These are phyloP conservation scores for Skeletonema tropicum DNA, from an alignment of 108 stramenopile genomes.

Conservation along the genomic window DNA sequence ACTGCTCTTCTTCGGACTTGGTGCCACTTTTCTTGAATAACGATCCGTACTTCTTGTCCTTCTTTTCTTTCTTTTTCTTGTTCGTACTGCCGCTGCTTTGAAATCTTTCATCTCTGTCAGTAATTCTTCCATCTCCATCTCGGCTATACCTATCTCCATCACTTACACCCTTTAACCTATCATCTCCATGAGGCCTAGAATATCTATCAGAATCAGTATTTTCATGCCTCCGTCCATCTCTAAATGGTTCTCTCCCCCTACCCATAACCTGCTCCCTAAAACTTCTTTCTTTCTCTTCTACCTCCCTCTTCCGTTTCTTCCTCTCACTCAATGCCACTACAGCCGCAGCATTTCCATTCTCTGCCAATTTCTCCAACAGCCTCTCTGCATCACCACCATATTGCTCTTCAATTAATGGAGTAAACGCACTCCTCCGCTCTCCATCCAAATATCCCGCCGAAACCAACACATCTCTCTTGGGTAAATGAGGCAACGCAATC, in stretches of 20 bases:
- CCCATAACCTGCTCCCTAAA: conserved; percentile 18
- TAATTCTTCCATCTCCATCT: neutral
- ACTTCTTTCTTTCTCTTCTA: conserved; percentile 25
- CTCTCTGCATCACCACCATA: conserved; percentile 59
- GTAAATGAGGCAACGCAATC: conserved; percentile 92
- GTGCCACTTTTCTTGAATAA: conserved; percentile 63
- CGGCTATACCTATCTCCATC: neutral
- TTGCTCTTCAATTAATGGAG: conserved; percentile 47
- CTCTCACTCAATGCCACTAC: conserved; percentile 49
- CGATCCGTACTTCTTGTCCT: conserved; percentile 62
- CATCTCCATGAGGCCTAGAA: neutral
- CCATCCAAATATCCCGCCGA: conserved; percentile 79
- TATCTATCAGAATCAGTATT: neutral
- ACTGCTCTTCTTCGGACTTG: neutral
- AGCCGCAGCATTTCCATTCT: conserved; percentile 59
- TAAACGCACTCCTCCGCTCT: conserved; percentile 56
- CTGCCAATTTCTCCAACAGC: conserved; percentile 61
- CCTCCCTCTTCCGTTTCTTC: conserved; percentile 30
- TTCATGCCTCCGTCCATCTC: conserved; percentile 7
- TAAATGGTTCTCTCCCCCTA: conserved; percentile 1
- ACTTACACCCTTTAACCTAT: neutral
- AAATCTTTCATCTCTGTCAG: conserved; percentile 3
- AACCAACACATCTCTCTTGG: conserved; percentile 78
- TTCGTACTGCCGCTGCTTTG: conserved; percentile 2
- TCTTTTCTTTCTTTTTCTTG: conserved; percentile 11